phyloP scores from a whole-genome alignment of 164 flowering plant species.

The Sedum album region DNA sequence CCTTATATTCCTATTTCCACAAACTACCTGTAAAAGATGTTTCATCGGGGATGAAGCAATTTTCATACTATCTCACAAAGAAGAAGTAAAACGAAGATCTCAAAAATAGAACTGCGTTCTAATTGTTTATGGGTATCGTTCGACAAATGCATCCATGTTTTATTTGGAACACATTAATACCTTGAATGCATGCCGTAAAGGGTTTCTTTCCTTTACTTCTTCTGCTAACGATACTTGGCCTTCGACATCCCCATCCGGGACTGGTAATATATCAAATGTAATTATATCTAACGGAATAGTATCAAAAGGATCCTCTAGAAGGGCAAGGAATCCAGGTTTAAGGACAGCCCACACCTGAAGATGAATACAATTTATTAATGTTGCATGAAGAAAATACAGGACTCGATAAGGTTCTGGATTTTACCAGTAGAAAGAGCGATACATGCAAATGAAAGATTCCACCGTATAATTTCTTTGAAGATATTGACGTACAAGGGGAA shows the following conservation, averaged over 20 bases:
- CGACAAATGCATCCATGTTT: not conserved
- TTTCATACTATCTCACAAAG: not conserved
- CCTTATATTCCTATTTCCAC: conserved; percentile 73
- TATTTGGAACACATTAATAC: conserved; percentile 22
- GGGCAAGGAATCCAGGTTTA: conserved; percentile 93
- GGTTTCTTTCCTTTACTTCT: conserved; percentile 83
- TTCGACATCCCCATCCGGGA: conserved; percentile 84
- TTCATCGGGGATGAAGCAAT: not conserved
- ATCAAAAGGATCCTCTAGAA: conserved; percentile 82
- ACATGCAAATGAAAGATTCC: not conserved
- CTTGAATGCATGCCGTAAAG: conserved; percentile 79
- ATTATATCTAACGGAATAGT: conserved; percentile 79
- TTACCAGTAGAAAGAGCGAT: not conserved
- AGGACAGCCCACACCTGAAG: conserved; percentile 96
- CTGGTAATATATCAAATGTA: conserved; percentile 88
- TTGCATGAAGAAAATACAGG: not conserved
- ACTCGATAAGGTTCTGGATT: not conserved
- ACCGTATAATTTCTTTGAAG: not conserved
- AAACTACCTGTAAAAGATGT: conserved; percentile 48
- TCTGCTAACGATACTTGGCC: conserved; percentile 71
- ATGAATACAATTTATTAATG: not conserved
- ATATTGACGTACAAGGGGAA: not conserved
- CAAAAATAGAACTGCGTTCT: not conserved
- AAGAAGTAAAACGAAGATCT: not conserved
- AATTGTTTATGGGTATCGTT: not conserved